These are phyloP conservation scores for Centrapalus pauciflorus DNA, from an alignment of 129 eudicot genomes.

Conservation along the genomic window DNA sequence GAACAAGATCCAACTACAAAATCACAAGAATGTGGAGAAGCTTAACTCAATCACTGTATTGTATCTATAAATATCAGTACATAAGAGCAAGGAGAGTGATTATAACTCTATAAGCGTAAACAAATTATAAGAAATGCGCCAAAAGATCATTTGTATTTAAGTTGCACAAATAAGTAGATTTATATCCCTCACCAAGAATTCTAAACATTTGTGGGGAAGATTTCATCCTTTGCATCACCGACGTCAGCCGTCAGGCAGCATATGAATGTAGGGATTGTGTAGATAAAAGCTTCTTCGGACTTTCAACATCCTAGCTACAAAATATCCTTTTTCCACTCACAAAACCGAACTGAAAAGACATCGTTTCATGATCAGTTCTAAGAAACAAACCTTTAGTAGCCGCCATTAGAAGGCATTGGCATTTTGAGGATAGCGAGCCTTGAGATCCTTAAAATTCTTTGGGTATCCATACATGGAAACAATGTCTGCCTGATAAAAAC, in stretches of 20 bases:
- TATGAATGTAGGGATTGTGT: slow-evolving; percentile 87
- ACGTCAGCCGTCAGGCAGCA: slow-evolving; percentile 76
- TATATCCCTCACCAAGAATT: slow-evolving; percentile 53
- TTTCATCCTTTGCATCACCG: slow-evolving; percentile 74
- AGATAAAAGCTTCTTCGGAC: slow-evolving; percentile 74
- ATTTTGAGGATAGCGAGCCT: slow-evolving; percentile 74
- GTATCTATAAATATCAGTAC: slow-evolving; percentile 43
- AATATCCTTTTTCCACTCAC: no score
- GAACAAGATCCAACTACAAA: slow-evolving; percentile 82
- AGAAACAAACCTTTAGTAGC: slow-evolving; percentile 91
- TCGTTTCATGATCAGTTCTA: no score
- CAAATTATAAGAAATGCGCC: not conserved
- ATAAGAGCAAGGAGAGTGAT: not conserved
- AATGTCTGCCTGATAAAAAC: slow-evolving; percentile 83
- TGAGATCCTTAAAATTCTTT: slow-evolving; percentile 75
- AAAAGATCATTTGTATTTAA: no score
- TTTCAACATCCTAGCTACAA: slow-evolving; percentile 86
- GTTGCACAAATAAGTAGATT: not conserved
- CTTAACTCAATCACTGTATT: slow-evolving; percentile 79
- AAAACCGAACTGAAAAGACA: no score
- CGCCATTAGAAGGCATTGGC: slow-evolving; percentile 98
- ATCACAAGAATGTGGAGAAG: slow-evolving; percentile 74
- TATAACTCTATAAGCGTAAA: no score
- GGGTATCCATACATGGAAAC: slow-evolving; percentile 87
- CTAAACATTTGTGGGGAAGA: slow-evolving; percentile 81